Base-by-base conservation (phyloP, 768 basidiomycete species). In the Roridomyces roridus region DNA sequence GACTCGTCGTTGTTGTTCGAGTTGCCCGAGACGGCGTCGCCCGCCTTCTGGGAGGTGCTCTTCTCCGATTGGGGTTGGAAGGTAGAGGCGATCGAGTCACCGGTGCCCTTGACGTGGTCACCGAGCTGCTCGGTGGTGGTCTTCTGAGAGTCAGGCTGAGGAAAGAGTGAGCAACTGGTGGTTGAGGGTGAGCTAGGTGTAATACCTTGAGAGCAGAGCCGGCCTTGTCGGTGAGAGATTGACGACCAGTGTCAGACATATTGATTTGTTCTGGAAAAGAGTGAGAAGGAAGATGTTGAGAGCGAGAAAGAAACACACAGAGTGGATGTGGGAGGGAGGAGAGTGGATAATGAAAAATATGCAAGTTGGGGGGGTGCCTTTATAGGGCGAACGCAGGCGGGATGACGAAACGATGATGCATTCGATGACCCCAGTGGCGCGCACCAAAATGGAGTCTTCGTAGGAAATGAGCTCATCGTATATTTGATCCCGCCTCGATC, bases 61-160 rank as follows among this genome's bases (percentile, higher is more conserved):
- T 87, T 88, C 65, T 86, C 70, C 66, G 81, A 82, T 60, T 82
- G 69, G 63, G 85, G 83, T 67, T 86, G 78, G 15, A 78, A 3
- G 37, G 77, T 74, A 21, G 82, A 82, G 1, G 80, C 78, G 5
- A 67, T 60, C 44, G 78, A 81, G 65, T 86, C 85, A 36, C 68
- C 55, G 49, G 67, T 73, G 57, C 83, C 80, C 65, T 82, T 84
- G 62, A 79, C 7, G 35, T 64, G 68, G 72, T 87, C 86, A 44
- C 77, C 68, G 9, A 74, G 60, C 21, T 83, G 76, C 75, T 87
- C 85, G 25, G 76, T 70, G 51, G 71, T 74, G n/a, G 74, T 57
- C 75, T 87, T 87, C 75, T 86, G 74, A 28, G 80, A 81, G 61
- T 86, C 85, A 63, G 85, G 84, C 84, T 85, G 46, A 5, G 55